Base-by-base conservation (phyloP, 768 basidiomycete species). In the Termitomyces sp. region DNA sequence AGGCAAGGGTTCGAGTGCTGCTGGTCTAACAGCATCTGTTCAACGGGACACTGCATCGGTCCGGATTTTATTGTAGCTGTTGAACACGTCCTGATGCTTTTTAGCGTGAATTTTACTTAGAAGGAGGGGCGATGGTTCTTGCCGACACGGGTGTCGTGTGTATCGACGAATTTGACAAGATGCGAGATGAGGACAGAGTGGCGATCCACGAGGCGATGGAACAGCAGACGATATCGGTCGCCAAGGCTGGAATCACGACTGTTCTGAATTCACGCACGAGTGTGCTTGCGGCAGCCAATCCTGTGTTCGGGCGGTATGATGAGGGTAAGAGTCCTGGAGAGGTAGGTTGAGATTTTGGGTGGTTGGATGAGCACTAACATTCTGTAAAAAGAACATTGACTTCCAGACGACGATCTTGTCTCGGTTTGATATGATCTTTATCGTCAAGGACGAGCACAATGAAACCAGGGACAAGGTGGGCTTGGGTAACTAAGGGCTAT, bases 121-220 rank as follows among this genome's bases (percentile, higher is more conserved):
- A 99, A 77, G 97, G 97, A 8, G 97, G 97, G 24, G 97, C 97
- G 1, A 98, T 99, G 97, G 97, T 99, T 6, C 84, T 98, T 37
- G 97, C 97, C 1, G 97, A 99, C 69, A 92, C 92, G 13, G 97
- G 97, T 29, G 95, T 99, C 14, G 97, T 98, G 39, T 98, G 97
- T 67, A 99, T 99, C 67, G 97, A 99, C 72, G 97, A 99, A 71
- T 99, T 99, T 65, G 97, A 99, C 75, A 99, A 99, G 77, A 99
- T 99, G 97, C 81, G 96, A 39, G 97, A 99, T 64, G 96, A 98
- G 72, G 97, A 99, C 70, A 86, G 97, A 55, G 97, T 98, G 5
- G 97, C 97, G 0, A 98, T 98, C 59, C 97, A 98, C 72, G 97
- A 98, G 75, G 97, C 96, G 14, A 99, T 99, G 97, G 97, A 99